Evolutionary conservation across 2,329 filamentous ascomycete genomes (phyloP).

Genomic region (Neurospora sp.): DNA sequence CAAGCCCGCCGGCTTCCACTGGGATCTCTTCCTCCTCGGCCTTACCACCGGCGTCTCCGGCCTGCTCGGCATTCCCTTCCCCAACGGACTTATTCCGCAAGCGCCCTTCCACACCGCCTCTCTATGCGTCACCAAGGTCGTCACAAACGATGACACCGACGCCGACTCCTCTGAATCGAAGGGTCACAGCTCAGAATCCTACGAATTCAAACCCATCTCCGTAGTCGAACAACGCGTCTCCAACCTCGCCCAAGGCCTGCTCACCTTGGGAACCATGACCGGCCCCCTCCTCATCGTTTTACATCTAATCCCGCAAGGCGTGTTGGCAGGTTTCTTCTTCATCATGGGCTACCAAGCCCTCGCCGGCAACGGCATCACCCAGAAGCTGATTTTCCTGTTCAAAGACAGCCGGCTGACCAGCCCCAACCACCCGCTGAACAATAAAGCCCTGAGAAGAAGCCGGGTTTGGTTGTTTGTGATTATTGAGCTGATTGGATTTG

Average conservation of each 20-base stretch:
- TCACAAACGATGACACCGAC: slow-evolving; percentile 33
- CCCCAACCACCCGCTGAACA: slow-evolving; percentile 45
- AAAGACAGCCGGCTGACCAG: slow-evolving; percentile 55
- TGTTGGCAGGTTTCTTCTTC: slow-evolving; percentile 74
- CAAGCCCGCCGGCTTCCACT: slow-evolving; percentile 77
- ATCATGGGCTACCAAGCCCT: slow-evolving; percentile 76
- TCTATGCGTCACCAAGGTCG: slow-evolving; percentile 57
- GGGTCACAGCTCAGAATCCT: slow-evolving; percentile 34
- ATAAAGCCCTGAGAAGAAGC: slow-evolving; percentile 44
- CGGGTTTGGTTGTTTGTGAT: slow-evolving; percentile 64
- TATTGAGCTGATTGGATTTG: slow-evolving; percentile 61
- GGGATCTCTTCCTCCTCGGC: slow-evolving; percentile 74
- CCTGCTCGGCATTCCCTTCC: slow-evolving; percentile 67
- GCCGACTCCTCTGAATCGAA: slow-evolving; percentile 32
- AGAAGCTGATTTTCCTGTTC: slow-evolving; percentile 60
- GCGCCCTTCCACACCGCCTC: slow-evolving; percentile 74
- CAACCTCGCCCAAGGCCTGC: slow-evolving; percentile 66
- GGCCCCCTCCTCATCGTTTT: slow-evolving; percentile 64
- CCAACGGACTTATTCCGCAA: slow-evolving; percentile 75
- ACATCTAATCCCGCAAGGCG: slow-evolving; percentile 68
- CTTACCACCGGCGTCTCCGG: slow-evolving; percentile 68
- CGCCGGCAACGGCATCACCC: slow-evolving; percentile 65
- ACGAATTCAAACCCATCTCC: slow-evolving; percentile 41
- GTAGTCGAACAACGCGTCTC: slow-evolving; percentile 72
- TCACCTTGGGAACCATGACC: slow-evolving; percentile 71